Percentiles rank a stretch among this genome's conserved stretches.
phyloP scores from a whole-genome alignment of 2,329 filamentous ascomycete genomes.

The Clarireedia monteithiana region DNA sequence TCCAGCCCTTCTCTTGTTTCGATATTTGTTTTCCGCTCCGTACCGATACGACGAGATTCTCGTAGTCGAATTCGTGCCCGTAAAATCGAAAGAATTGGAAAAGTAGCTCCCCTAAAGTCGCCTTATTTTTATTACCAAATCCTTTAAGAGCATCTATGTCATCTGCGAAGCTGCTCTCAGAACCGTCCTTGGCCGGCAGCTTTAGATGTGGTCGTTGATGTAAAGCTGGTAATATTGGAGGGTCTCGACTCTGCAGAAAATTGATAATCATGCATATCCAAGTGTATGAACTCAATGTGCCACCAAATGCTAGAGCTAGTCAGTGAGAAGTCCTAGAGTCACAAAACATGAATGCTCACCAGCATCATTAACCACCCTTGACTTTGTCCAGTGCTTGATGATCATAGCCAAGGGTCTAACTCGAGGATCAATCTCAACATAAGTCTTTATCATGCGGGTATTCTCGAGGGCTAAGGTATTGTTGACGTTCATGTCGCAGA shows the following conservation, averaged over 20 bases:
- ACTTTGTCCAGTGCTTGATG: conserved; percentile 94
- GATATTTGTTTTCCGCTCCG: conserved; percentile 70
- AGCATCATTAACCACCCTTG: conserved; percentile 89
- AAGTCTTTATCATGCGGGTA: conserved; percentile 95
- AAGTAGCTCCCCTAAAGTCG: conserved; percentile 75
- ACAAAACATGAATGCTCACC: conserved; percentile 54
- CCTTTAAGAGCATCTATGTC: conserved; percentile 67
- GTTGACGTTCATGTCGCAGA: conserved; percentile 98
- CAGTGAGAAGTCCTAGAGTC: conserved; percentile 10
- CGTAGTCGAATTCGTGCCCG: conserved; percentile 86
- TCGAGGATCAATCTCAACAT: conserved; percentile 85
- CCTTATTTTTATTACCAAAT: conserved; percentile 72
- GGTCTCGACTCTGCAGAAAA: conserved; percentile 81
- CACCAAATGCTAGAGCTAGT: conserved; percentile 63
- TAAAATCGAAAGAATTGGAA: conserved; percentile 96
- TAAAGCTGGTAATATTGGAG: conserved; percentile 76
- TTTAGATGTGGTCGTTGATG: conserved; percentile 65
- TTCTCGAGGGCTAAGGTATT: conserved; percentile 93
- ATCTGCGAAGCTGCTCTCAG: conserved; percentile 75
- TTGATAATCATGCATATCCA: conserved; percentile 99
- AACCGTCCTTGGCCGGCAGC: conserved; percentile 53
- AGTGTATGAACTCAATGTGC: conserved; percentile 94
- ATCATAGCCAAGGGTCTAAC: conserved; percentile 93
- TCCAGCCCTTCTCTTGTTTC: conserved; percentile 85
- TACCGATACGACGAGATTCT: conserved; percentile 76